Percentiles rank a stretch among this genome's conserved stretches.
These are phyloP conservation scores for Mycena metata DNA, from an alignment of 768 basidiomycete species.

Conservation along the genomic window DNA sequence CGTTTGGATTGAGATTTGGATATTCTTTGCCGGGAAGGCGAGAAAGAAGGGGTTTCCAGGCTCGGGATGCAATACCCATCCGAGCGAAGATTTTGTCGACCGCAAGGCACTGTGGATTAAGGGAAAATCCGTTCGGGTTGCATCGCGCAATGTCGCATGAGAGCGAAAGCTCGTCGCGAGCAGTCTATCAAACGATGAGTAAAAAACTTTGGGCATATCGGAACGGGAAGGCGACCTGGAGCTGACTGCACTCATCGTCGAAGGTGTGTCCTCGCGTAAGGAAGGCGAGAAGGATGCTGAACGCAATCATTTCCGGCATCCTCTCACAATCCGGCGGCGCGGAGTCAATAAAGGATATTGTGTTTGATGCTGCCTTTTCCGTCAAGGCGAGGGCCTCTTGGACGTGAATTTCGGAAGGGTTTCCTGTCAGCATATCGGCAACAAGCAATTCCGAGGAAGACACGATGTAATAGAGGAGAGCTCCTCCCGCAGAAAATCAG, in stretches of 20 bases:
- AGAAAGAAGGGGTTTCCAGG: neutral
- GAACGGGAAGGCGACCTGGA: neutral
- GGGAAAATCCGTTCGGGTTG: neutral
- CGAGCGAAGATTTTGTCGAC: neutral
- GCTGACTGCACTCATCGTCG: conserved; percentile 1
- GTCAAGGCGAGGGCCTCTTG: too few relatives aligned
- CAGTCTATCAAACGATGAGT: neutral
- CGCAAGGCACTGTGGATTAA: neutral
- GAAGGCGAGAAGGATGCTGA: neutral
- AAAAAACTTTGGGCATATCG: neutral
- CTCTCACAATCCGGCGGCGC: too few relatives aligned
- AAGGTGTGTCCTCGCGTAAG: neutral
- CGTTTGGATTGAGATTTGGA: neutral
- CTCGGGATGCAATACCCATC: neutral
- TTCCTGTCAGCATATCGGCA: too few relatives aligned
- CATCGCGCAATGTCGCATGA: neutral
- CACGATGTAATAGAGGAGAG: too few relatives aligned
- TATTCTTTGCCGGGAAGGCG: neutral
- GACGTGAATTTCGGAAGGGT: too few relatives aligned
- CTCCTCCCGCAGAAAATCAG: too few relatives aligned
- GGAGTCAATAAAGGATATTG: too few relatives aligned
- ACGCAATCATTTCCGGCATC: too few relatives aligned
- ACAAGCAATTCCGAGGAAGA: too few relatives aligned
- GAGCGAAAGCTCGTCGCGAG: neutral
- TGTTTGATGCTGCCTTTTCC: too few relatives aligned